Conservation (phyloP, 305 asterid genomes). For the Rubia peregrina region DNA sequence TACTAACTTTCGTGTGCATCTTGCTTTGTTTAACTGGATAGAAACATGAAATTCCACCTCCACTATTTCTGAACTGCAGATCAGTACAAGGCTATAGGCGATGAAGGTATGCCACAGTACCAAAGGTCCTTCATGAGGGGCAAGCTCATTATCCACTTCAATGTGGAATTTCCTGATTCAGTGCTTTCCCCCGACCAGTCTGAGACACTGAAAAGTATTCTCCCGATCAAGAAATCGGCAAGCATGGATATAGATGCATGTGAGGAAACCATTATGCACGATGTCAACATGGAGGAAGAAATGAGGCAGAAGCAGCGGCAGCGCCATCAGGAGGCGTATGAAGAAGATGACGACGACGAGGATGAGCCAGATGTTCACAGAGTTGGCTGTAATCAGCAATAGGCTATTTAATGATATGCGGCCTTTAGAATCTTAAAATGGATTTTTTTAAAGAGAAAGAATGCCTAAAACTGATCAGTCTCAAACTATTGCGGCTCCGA, state of each 20-base stretch:
- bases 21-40: too few relatives aligned
- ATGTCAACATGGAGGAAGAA: constrained; percentile 46
- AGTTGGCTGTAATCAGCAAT: constrained; percentile 30
- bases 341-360: constrained; percentile 25
- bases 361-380: constrained; percentile 30
- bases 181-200: constrained; percentile 30
- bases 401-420: not conserved
- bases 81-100: constrained; percentile 48
- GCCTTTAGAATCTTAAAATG: not conserved
- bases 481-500: not conserved
- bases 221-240: constrained; percentile 24
- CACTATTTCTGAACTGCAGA: constrained; percentile 27
- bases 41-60: not conserved
- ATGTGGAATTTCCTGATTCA: constrained; percentile 49
- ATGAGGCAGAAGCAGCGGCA: constrained; percentile 36
- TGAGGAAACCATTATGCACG: constrained; percentile 34
- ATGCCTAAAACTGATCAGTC: not conserved
- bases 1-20: not conserved
- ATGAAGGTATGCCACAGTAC: constrained; percentile 63
- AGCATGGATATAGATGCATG: constrained; percentile 28
- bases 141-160: constrained; percentile 47
- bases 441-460: not conserved
- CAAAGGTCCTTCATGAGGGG: constrained; percentile 60
- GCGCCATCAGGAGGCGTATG: constrained; percentile 36
- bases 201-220: constrained; percentile 16